Conservation (phyloP, 2,329 filamentous ascomycete genomes). For the Verticillium tricorpus region DNA sequence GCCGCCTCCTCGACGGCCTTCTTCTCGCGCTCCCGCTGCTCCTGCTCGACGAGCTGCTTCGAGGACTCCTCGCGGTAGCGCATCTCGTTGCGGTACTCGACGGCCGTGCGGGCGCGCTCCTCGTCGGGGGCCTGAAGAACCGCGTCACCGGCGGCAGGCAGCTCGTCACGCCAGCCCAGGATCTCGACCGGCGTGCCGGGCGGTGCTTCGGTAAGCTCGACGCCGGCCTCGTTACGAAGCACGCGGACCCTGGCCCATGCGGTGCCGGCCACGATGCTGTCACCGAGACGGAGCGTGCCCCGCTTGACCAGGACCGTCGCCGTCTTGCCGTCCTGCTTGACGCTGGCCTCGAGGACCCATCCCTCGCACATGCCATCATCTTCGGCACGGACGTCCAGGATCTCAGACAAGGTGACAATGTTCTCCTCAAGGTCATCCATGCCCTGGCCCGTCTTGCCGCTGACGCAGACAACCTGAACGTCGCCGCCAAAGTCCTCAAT, state of each 20-base stretch:
- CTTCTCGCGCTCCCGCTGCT: constrained; percentile 54
- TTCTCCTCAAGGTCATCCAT: constrained; percentile 93
- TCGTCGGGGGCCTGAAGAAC: constrained; percentile 80
- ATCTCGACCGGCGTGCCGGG: constrained; percentile 91
- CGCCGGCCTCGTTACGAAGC: constrained; percentile 80
- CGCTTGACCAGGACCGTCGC: constrained; percentile 86
- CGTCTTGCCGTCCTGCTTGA: constrained; percentile 77
- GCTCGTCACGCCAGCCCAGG: constrained; percentile 85
- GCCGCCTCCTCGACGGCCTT: constrained; percentile 31
- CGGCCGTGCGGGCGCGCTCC: constrained; percentile 70
- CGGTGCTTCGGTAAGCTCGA: constrained; percentile 64
- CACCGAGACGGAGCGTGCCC: constrained; percentile 76
- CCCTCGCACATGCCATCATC: constrained; percentile 75
- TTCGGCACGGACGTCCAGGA: constrained; percentile 86
- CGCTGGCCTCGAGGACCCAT: constrained; percentile 88
- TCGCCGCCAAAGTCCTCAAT: constrained; percentile 96
- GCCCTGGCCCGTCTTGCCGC: constrained; percentile 87
- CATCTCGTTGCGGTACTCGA: constrained; percentile 71
- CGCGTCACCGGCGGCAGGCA: constrained; percentile 78
- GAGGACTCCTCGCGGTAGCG: constrained; percentile 71
- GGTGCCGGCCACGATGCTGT: constrained; percentile 80
- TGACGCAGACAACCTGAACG: constrained; percentile 85
- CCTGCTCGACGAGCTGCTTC: constrained; percentile 72
- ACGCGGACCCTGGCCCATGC: constrained; percentile 85
- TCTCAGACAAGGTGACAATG: constrained; percentile 78